Evolutionary conservation across 202 grass and related monocot species (phyloP), one percentile per base, ranked within the genome.

Genomic region (Panicum hallii): DNA sequence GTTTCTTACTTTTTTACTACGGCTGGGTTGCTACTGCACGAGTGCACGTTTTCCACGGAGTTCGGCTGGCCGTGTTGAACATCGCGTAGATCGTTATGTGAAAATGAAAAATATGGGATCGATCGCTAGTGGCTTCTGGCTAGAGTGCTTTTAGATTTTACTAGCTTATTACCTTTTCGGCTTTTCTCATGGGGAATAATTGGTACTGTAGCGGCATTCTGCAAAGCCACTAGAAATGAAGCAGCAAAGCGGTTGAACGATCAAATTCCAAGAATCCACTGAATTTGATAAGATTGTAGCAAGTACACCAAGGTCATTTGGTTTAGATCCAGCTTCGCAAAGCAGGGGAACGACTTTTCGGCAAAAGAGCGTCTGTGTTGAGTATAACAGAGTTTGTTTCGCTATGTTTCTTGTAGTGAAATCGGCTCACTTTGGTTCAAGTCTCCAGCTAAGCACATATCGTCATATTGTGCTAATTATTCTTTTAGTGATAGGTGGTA

Each of bases 41-140:
- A 20, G 53, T 20, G 8, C 70, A 74, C 70, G 58, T 83, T 83
- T 65, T 73, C 2, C 70, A 83, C 55, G 56, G 71, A 23, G 47
- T 84, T 76, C 44, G 73, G 22, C 72, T 55, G 15, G 15, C 47
- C 58, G 57, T 63, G 75, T 63, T 45, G 42, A 66, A 52, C 30
- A 23, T 57, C 54, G 54, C 20, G 60, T 53, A 22, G 54, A 22
- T 17, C 16, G 49, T 60, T 63, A 47, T 30, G 62, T 7, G 16
- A 40, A 82, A 50, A 11, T 66, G 17, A n/a, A n/a, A 38, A 67
- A n/a, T 23, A 34, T 2, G 13, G 32, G 4, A 53, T 17, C 5
- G 49, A 55, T 67, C 1, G 9, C 1, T 60, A 68, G 48, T 69
- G 48, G 32, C 34, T 15, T 3, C 34, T 69, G 63, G 32, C 20